Evolutionary conservation across 2,329 filamentous ascomycete species (phyloP).

Genomic region (Epichloe uncinata): DNA sequence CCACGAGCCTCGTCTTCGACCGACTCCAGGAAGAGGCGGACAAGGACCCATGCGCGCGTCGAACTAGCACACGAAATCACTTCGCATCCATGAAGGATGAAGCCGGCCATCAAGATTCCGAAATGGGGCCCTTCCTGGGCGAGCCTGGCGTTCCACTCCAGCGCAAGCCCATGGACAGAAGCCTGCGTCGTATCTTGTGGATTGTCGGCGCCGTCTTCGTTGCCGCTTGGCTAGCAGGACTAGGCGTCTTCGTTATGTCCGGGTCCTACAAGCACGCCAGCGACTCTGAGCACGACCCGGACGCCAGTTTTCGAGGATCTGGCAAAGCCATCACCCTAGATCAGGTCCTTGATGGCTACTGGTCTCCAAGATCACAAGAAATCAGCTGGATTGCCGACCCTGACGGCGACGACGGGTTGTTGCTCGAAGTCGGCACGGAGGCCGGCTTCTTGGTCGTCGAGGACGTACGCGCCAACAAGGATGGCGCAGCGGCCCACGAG

Average conservation of each 20-base stretch:
- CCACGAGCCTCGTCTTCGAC: constrained; percentile 71
- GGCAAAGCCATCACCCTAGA: constrained; percentile 63
- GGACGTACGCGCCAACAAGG: constrained; percentile 51
- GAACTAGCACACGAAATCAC: constrained; percentile 9
- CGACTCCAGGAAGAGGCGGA: constrained; percentile 48
- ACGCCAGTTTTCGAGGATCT: constrained; percentile 48
- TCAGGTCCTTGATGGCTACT: constrained; percentile 53
- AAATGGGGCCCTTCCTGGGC: constrained; percentile 40
- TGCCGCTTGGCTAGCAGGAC: constrained; percentile 53
- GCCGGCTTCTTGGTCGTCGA: constrained; percentile 76
- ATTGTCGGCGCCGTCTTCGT: constrained; percentile 47
- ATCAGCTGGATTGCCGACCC: constrained; percentile 69
- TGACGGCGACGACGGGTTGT: constrained; percentile 66
- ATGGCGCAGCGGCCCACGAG: constrained; percentile 19
- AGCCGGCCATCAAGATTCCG: constrained; percentile 26
- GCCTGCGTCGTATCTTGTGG: constrained; percentile 48
- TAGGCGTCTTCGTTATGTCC: constrained; percentile 51
- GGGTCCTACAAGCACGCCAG: constrained; percentile 55
- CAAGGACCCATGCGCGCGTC: constrained; percentile 14
- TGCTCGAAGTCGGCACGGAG: constrained; percentile 59
- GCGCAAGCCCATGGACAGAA: constrained; percentile 48
- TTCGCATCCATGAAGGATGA: constrained; percentile 20
- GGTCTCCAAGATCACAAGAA: constrained; percentile 47
- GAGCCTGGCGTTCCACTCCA: constrained; percentile 22
- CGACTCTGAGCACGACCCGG: constrained; percentile 51